Evolutionary conservation across 495 filamentous ascomycete genomes (phyloP).

Genomic region (Penicillium taxi): DNA sequence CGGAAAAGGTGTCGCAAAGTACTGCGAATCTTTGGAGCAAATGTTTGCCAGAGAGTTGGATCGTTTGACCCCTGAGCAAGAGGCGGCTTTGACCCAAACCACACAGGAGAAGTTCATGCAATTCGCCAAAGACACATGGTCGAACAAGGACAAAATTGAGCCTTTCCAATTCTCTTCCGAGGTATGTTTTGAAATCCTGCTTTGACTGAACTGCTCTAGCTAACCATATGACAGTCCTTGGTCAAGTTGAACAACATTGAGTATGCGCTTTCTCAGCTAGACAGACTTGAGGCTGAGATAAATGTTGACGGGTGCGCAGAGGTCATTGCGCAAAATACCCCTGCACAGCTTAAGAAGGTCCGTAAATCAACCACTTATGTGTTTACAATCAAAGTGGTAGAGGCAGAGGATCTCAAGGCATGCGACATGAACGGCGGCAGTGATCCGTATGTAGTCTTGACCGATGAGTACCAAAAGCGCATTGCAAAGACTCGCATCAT

Average conservation of each 20-base stretch:
- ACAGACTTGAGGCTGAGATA: constrained; percentile 80
- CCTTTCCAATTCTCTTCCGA: constrained; percentile 96
- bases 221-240: constrained; percentile 57
- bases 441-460: constrained; percentile 94
- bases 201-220: not conserved
- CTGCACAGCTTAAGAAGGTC: constrained; percentile 47
- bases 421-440: constrained; percentile 92
- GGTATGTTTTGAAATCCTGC: constrained; percentile 41
- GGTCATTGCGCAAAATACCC: constrained; percentile 58
- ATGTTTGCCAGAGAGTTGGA: constrained; percentile 92
- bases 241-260: constrained; percentile 98
- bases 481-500: constrained; percentile 90
- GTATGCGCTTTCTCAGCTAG: constrained; percentile 81
- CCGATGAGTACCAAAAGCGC: constrained; percentile 97
- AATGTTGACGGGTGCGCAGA: constrained; percentile 92
- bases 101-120: constrained; percentile 87
- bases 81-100: constrained; percentile 64
- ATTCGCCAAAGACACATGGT: constrained; percentile 92
- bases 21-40: constrained; percentile 87
- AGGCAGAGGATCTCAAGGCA: constrained; percentile 96
- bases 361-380: constrained; percentile 74
- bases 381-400: constrained; percentile 98
- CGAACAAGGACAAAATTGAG: constrained; percentile 85
- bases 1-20: constrained; percentile 70
- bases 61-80: constrained; percentile 76